Conservation (phyloP, 805 yeast species). For the Candida dendrica region DNA sequence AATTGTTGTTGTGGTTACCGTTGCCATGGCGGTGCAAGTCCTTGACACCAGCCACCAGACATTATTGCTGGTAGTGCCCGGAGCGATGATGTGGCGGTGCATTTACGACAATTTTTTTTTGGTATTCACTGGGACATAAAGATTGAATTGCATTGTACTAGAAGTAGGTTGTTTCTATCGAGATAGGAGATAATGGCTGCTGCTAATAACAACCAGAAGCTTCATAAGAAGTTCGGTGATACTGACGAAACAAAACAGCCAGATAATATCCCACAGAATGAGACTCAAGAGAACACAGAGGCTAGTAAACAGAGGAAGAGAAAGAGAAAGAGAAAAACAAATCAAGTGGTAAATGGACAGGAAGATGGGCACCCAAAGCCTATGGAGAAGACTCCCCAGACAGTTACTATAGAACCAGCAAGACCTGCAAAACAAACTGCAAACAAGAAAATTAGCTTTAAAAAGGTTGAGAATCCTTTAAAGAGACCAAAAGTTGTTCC, state of each 20-base stretch:
- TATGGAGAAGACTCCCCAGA: too few relatives aligned
- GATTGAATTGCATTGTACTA: too few relatives aligned
- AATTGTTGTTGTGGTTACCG: too few relatives aligned
- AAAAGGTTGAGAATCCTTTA: background rate
- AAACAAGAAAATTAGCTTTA: background rate
- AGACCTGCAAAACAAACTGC: background rate
- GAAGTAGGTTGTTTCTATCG: too few relatives aligned
- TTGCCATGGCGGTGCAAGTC: too few relatives aligned
- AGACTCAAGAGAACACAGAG: background rate
- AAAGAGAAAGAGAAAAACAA: background rate
- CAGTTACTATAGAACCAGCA: background rate
- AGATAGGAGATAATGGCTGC: background rate
- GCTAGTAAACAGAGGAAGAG: conserved; percentile 1
- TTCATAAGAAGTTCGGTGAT: conserved; percentile 1
- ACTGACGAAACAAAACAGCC: background rate
- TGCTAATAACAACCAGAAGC: background rate
- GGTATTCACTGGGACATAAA: too few relatives aligned
- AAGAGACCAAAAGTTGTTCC: background rate
- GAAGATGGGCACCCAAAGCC: background rate
- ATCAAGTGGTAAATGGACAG: conserved; percentile 1
- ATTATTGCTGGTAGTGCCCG: background rate
- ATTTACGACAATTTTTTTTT: background rate
- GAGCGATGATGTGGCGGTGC: background rate
- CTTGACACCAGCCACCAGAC: too few relatives aligned
- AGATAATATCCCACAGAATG: background rate